phyloP scores from a whole-genome alignment of 2,329 filamentous ascomycete genomes.

The Ambrosiella xylebori region DNA sequence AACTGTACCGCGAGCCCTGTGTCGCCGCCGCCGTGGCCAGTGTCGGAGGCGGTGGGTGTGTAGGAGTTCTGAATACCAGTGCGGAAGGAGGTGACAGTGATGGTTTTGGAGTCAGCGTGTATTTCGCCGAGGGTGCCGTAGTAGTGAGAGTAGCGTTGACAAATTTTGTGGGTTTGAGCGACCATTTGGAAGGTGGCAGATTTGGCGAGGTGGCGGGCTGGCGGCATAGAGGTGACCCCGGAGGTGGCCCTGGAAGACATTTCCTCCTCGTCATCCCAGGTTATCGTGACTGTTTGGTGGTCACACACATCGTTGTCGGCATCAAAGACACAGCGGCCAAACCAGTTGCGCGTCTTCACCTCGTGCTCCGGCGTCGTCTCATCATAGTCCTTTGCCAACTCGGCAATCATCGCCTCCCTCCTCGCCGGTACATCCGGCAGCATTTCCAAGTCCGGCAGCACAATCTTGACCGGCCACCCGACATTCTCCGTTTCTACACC shows the following conservation, averaged over 20 bases:
- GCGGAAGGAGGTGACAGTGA: constrained; percentile 32
- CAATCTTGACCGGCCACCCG: constrained; percentile 71
- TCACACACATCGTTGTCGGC: constrained; percentile 86
- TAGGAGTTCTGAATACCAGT: constrained; percentile 25
- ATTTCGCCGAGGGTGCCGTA: constrained; percentile 82
- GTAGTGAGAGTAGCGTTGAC: constrained; percentile 66
- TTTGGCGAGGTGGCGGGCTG: constrained; percentile 45
- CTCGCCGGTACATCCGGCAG: constrained; percentile 31
- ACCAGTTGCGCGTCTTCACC: constrained; percentile 50
- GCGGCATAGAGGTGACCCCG: constrained; percentile 13
- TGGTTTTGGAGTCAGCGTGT: constrained; percentile 57
- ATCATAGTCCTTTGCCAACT: constrained; percentile 37
- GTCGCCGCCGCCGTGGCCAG: constrained; percentile 25
- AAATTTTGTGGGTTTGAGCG: constrained; percentile 73
- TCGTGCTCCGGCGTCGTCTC: constrained; percentile 26
- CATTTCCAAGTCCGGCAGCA: constrained; percentile 85
- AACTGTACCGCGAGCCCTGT: constrained; percentile 60
- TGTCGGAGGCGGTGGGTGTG: constrained; percentile 22
- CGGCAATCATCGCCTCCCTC: constrained; percentile 24
- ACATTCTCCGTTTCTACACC: constrained; percentile 48
- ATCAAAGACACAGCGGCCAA: constrained; percentile 90
- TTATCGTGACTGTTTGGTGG: constrained; percentile 76
- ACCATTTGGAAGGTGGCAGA: constrained; percentile 89
- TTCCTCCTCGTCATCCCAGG: constrained; percentile 49
- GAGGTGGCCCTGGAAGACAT: too few species aligned